phyloP scores from a whole-genome alignment of 345 rosid species.

The Populus ilicifolia region DNA sequence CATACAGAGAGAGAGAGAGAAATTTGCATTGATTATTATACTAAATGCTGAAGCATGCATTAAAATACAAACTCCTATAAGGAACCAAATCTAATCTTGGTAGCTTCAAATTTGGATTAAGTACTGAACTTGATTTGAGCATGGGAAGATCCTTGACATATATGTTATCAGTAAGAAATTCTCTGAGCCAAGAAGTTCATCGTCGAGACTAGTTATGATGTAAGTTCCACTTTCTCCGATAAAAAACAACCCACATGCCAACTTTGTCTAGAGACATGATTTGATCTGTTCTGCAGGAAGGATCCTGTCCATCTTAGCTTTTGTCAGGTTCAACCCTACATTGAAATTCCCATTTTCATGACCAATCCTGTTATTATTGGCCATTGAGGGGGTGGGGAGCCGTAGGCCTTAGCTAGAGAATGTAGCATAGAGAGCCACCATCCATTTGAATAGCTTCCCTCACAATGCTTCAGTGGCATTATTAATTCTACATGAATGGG shows the following conservation, averaged over 20 bases:
- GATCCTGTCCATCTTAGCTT: conserved; percentile 40
- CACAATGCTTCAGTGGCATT: not conserved
- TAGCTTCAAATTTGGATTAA: conserved; percentile 7
- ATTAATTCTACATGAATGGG: too few species aligned
- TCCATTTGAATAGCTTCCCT: conserved; percentile 27
- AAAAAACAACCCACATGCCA: conserved; percentile 45
- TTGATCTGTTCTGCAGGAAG: conserved; percentile 25
- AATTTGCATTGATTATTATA: not conserved
- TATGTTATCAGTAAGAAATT: conserved; percentile 27
- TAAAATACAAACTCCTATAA: conserved; percentile 11
- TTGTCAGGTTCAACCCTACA: conserved; percentile 39
- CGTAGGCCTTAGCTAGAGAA: conserved; percentile 4
- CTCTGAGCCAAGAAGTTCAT: conserved; percentile 10
- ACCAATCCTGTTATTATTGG: not conserved
- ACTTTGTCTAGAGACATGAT: conserved; percentile 36
- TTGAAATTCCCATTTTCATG: conserved; percentile 24
- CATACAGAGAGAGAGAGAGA: not conserved
- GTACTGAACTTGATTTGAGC: not conserved
- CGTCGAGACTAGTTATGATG: conserved; percentile 4
- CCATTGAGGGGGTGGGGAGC: conserved; percentile 15
- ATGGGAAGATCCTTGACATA: conserved; percentile 10
- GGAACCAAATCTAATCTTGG: conserved; percentile 36
- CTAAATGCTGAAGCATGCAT: conserved; percentile 9
- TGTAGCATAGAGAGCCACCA: conserved; percentile 27
- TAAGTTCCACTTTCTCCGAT: conserved; percentile 29